A percentile compares a stretch with the other conserved stretches of the same genome.
phyloP scores from a whole-genome alignment of 768 basidiomycete genomes.

The Lactifluus volemus region DNA sequence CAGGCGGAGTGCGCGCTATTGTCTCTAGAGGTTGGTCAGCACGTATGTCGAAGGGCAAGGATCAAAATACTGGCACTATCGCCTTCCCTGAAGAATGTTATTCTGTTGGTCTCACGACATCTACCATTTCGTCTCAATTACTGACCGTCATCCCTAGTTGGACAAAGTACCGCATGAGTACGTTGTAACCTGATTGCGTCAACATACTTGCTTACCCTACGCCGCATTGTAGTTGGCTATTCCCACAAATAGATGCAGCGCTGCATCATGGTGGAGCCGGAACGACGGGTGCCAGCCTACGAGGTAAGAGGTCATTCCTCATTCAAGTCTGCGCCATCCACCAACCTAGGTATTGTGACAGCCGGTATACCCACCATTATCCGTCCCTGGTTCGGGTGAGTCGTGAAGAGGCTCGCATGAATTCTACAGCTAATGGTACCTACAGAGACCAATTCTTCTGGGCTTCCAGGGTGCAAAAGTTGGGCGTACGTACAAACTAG shows the following conservation, averaged over 20 bases:
- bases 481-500: conserved; percentile 37
- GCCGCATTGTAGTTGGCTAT: conserved; percentile 37
- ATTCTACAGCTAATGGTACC: neutral
- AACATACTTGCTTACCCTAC: conserved; percentile 7
- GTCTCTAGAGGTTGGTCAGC: conserved; percentile 61
- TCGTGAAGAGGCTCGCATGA: neutral
- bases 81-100: conserved; percentile 47
- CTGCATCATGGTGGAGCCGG: conserved; percentile 66
- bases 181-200: conserved; percentile 11
- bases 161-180: conserved; percentile 60
- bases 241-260: conserved; percentile 52
- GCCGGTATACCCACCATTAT: conserved; percentile 61
- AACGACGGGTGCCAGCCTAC: conserved; percentile 57
- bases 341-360: neutral
- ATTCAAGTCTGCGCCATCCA: neutral
- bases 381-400: conserved; percentile 57
- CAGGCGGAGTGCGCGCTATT: conserved; percentile 57
- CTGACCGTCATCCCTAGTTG: conserved; percentile 28
- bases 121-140: neutral
- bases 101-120: conserved; percentile 23
- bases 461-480: conserved; percentile 51
- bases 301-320: conserved; percentile 25
- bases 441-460: conserved; percentile 51
- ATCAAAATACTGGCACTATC: conserved; percentile 25
- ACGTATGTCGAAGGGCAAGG: conserved; percentile 38